Evolutionary conservation across 1,139 yeast genomes (phyloP).

Genomic region (Yamadazyma songkhlaensis): DNA sequence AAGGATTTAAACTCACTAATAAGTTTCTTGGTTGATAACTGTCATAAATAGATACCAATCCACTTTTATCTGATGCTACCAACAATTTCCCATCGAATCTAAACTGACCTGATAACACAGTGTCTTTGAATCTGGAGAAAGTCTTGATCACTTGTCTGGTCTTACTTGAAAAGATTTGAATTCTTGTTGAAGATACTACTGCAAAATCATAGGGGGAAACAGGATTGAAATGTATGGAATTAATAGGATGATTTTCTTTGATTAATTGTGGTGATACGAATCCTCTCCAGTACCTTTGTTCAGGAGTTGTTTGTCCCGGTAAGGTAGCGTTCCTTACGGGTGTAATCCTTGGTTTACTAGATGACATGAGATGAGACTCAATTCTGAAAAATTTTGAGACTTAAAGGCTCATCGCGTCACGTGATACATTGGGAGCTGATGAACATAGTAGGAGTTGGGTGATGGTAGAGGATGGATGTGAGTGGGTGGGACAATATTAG

Average conservation of each 20-base stretch:
- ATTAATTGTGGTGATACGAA: conserved; percentile 80
- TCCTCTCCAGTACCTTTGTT: conserved; percentile 92
- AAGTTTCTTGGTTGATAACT: conserved; percentile 75
- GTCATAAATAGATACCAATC: conserved; percentile 80
- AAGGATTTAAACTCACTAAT: conserved; percentile 76
- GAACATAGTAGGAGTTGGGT: no score
- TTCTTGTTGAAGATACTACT: conserved; percentile 85
- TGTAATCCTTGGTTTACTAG: conserved; percentile 66
- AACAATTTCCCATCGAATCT: conserved; percentile 78
- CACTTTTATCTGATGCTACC: conserved; percentile 89
- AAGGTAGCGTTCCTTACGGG: conserved; percentile 69
- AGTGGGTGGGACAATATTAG: no score
- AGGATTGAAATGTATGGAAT: conserved; percentile 86
- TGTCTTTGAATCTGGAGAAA: conserved; percentile 86
- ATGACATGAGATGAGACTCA: conserved; percentile 57
- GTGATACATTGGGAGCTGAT: conserved; percentile 1
- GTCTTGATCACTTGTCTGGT: conserved; percentile 90
- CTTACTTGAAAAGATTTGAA: conserved; percentile 88
- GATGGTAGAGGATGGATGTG: no score
- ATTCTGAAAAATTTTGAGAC: conserved; percentile 11
- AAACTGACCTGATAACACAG: conserved; percentile 83
- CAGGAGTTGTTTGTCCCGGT: conserved; percentile 86
- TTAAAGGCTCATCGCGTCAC: conserved; percentile 5
- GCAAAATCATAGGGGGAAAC: conserved; percentile 89
- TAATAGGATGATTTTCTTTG: conserved; percentile 90